phyloP scores from a whole-genome alignment of 345 rosid genomes.

The Lepidium sativum region DNA sequence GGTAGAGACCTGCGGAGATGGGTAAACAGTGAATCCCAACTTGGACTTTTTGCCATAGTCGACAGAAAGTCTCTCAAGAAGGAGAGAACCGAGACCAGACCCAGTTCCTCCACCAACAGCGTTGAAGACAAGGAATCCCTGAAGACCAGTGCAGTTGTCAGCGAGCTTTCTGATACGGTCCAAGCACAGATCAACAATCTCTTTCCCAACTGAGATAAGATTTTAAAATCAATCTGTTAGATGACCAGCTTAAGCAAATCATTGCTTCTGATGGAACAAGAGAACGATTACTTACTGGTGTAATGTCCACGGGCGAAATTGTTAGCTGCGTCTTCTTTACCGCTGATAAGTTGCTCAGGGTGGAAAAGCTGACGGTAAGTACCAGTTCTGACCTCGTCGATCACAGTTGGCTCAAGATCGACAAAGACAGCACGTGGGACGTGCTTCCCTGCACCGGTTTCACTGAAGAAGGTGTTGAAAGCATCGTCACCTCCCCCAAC shows the following conservation, averaged over 20 bases:
- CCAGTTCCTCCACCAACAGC: conserved; percentile 86
- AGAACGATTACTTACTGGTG: conserved; percentile 34
- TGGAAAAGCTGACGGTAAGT: conserved; percentile 58
- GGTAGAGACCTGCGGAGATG: conserved; percentile 73
- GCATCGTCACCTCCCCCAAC: conserved; percentile 80
- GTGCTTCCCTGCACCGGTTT: conserved; percentile 75
- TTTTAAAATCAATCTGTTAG: background rate
- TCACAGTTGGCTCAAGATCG: conserved; percentile 80
- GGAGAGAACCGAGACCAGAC: conserved; percentile 76
- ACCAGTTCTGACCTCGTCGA: conserved; percentile 57
- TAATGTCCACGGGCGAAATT: conserved; percentile 84
- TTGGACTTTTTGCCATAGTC: conserved; percentile 70
- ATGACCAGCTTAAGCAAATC: too few species aligned
- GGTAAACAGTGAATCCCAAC: conserved; percentile 74
- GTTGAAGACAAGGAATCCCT: conserved; percentile 71
- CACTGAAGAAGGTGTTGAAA: conserved; percentile 78
- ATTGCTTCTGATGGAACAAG: background rate
- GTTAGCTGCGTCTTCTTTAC: conserved; percentile 82
- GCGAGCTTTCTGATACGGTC: conserved; percentile 75
- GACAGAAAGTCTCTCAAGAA: conserved; percentile 63
- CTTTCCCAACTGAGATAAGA: conserved; percentile 50
- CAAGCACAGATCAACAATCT: conserved; percentile 69
- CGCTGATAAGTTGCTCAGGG: conserved; percentile 63
- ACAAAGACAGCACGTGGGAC: conserved; percentile 78
- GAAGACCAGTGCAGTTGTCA: conserved; percentile 81